A percentile compares a stretch with the other conserved stretches of the same genome.
These are phyloP conservation scores for Tremella yokohamensis DNA, from an alignment of 768 basidiomycete genomes.

Conservation along the genomic window DNA sequence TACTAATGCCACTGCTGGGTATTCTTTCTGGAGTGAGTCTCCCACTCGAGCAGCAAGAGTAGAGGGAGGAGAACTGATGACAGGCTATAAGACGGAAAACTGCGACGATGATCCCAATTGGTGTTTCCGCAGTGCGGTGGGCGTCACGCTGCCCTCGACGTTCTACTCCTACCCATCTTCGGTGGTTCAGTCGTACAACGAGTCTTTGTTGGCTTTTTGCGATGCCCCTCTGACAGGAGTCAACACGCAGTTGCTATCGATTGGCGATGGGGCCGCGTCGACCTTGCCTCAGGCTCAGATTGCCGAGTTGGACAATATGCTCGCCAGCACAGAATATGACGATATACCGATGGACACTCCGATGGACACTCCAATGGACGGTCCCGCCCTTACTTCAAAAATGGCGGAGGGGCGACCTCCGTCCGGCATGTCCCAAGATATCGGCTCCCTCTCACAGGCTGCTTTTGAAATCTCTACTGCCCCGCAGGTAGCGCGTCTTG, in stretches of 20 bases:
- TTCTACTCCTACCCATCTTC: constrained; percentile 59
- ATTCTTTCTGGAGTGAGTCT: constrained; percentile 64
- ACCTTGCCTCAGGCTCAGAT: neutral
- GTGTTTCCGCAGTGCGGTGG: constrained; percentile 66
- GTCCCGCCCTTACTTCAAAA: too few relatives aligned
- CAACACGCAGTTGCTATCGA: constrained; percentile 2
- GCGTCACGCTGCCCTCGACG: constrained; percentile 58
- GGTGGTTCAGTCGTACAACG: neutral
- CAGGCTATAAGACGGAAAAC: constrained; percentile 63
- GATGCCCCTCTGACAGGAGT: neutral
- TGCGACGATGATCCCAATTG: constrained; percentile 63
- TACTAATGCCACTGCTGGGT: constrained; percentile 60
- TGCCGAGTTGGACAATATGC: neutral
- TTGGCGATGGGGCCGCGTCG: too few relatives aligned
- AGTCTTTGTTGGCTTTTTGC: neutral
- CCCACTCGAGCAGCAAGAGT: constrained; percentile 28
- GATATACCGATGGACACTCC: constrained; percentile 6
- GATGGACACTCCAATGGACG: too few relatives aligned
- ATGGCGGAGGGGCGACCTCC: too few relatives aligned
- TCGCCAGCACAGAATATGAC: neutral
- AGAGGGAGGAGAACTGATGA: constrained; percentile 1
- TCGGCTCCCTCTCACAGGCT: too few relatives aligned
- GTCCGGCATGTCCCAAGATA: too few relatives aligned
- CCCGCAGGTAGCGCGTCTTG: too few relatives aligned
- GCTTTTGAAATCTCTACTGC: too few relatives aligned